Conservation (phyloP, 306 rosid species). For the Lathyrus tuberosus region DNA sequence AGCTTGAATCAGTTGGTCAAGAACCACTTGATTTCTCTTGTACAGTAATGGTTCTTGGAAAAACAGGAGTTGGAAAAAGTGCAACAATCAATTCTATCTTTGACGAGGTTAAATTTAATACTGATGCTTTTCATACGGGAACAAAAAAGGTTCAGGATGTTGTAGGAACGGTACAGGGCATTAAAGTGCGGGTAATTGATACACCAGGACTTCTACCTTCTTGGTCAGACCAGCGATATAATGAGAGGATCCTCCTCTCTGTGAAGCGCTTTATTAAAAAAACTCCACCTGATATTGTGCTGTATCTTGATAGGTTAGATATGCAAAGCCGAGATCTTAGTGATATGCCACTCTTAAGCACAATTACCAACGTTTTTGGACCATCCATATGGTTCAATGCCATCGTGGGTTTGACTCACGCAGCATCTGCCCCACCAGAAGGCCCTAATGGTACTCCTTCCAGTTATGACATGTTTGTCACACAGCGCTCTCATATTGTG, state of each 20-base stretch:
- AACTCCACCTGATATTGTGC: slow-evolving; percentile 93
- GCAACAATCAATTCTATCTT: slow-evolving; percentile 96
- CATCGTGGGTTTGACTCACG: slow-evolving; percentile 93
- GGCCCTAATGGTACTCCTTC: slow-evolving; percentile 94
- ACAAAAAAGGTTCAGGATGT: slow-evolving; percentile 98
- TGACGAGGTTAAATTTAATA: slow-evolving; percentile 84
- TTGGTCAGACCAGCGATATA: slow-evolving; percentile 81
- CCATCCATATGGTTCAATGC: slow-evolving; percentile 98
- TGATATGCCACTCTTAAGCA: slow-evolving; percentile 91
- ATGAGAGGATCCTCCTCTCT: slow-evolving; percentile 85
- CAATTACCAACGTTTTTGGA: slow-evolving; percentile 87
- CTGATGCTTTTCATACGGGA: slow-evolving; percentile 88
- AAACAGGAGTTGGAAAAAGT: slow-evolving; percentile 95
- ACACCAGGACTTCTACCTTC: slow-evolving; percentile 96
- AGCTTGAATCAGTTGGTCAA: slow-evolving; percentile 90
- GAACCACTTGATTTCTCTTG: slow-evolving; percentile 95
- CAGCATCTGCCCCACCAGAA: slow-evolving; percentile 99
- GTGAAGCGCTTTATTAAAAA: slow-evolving; percentile 81
- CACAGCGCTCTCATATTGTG: slow-evolving; percentile 94
- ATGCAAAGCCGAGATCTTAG: slow-evolving; percentile 90
- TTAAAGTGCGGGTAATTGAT: slow-evolving; percentile 90
- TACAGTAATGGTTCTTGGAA: slow-evolving; percentile 96
- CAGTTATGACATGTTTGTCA: slow-evolving; percentile 93
- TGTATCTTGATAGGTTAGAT: slow-evolving; percentile 94
- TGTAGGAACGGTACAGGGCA: slow-evolving; percentile 95